These are phyloP conservation scores for Stipa capillata DNA, from an alignment of 176 grass and related monocot species.

Conservation along the genomic window DNA sequence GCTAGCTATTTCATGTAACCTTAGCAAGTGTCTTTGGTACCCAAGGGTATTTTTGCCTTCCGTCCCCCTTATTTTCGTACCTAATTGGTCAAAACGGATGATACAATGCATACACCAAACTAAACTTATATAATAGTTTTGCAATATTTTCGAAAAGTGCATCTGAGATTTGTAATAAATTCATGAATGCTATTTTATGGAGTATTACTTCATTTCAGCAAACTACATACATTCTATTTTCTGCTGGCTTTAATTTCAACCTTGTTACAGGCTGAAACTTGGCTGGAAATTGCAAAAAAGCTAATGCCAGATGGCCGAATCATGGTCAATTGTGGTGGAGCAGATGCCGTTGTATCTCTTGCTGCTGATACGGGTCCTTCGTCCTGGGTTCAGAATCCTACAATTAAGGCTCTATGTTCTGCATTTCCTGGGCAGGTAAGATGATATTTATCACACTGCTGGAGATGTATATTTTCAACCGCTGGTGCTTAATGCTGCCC, in stretches of 20 bases:
- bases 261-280: conserved; percentile 61
- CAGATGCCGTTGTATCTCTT: conserved; percentile 46
- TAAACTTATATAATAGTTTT: not conserved
- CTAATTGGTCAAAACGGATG: not conserved
- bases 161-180: not conserved
- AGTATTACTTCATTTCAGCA: not conserved
- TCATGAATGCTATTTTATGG: not conserved
- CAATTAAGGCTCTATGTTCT: conserved; percentile 64
- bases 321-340: conserved; percentile 87
- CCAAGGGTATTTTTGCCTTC: not conserved
- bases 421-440: conserved; percentile 76
- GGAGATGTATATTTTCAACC: too few species aligned
- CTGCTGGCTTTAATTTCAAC: conserved; percentile 2
- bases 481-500: not conserved
- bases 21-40: not conserved
- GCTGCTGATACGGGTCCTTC: conserved; percentile 23
- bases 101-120: not conserved
- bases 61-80: not conserved
- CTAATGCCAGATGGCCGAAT: conserved; percentile 79
- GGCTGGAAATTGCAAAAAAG: conserved; percentile 69
- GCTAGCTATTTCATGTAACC: not conserved
- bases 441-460: too few species aligned
- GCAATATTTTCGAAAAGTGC: too few species aligned
- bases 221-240: not conserved
- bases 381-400: conserved; percentile 65